These are phyloP conservation scores for Claviceps sorghi DNA, from an alignment of 2,329 filamentous ascomycete species.

Conservation along the genomic window DNA sequence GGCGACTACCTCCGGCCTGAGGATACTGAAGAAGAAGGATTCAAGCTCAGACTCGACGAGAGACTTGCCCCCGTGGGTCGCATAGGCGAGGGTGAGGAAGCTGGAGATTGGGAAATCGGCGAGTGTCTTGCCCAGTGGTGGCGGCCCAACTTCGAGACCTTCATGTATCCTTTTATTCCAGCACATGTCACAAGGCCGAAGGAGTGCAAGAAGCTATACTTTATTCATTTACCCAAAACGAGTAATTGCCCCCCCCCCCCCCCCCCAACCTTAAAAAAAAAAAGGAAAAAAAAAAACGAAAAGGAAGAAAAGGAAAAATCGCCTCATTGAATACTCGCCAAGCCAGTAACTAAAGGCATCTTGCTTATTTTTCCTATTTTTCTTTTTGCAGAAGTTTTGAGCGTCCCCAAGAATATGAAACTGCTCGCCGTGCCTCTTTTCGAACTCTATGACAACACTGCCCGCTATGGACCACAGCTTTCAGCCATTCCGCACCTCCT, in stretches of 20 bases:
- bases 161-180: slow-evolving; percentile 98
- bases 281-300: no score
- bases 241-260: slow-evolving; percentile 41
- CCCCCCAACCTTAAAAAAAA: no score
- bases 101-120: slow-evolving; percentile 77
- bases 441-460: slow-evolving; percentile 95
- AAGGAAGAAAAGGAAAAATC: no score
- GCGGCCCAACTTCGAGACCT: slow-evolving; percentile 97
- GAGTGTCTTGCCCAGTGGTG: slow-evolving; percentile 97
- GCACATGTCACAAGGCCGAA: slow-evolving; percentile 93
- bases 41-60: slow-evolving; percentile 86
- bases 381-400: slow-evolving; percentile 61
- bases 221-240: slow-evolving; percentile 82
- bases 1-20: slow-evolving; percentile 85
- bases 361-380: background rate
- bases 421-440: slow-evolving; percentile 91
- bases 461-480: slow-evolving; percentile 85
- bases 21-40: slow-evolving; percentile 87
- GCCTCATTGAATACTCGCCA: background rate
- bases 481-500: slow-evolving; percentile 92
- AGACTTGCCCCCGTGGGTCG: slow-evolving; percentile 82
- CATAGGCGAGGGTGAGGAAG: slow-evolving; percentile 73
- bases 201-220: slow-evolving; percentile 98
- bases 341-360: slow-evolving; percentile 1
- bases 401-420: slow-evolving; percentile 99